Evolutionary conservation across 805 yeast species (phyloP).

Genomic region (Pichia eremophila): DNA sequence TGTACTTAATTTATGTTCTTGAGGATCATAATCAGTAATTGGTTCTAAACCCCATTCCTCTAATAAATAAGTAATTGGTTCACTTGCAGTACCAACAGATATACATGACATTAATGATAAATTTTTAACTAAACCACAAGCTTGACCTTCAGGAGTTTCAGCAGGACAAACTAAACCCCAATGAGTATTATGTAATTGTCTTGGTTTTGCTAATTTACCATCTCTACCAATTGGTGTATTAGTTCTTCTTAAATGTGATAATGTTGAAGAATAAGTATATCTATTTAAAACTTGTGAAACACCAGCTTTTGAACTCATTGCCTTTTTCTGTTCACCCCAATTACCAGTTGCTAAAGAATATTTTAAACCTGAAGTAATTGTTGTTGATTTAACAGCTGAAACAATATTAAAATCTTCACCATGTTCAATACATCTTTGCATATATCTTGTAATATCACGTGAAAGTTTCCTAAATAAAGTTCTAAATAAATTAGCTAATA

Average conservation of each 20-base stretch:
- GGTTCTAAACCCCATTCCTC: constrained; percentile 99
- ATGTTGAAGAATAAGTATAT: constrained; percentile 96
- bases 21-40: constrained; percentile 89
- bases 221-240: constrained; percentile 99
- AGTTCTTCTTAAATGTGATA: constrained; percentile 97
- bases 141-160: constrained; percentile 99
- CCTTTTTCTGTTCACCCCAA: constrained; percentile 99
- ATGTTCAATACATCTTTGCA: constrained; percentile 98
- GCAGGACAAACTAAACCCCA: constrained; percentile 99
- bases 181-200: constrained; percentile 98
- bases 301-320: constrained; percentile 98
- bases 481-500: constrained; percentile 91
- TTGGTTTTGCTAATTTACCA: constrained; percentile 97
- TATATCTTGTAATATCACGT: constrained; percentile 92
- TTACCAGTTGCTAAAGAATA: constrained; percentile 98
- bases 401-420: constrained; percentile 95
- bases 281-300: constrained; percentile 97
- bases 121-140: constrained; percentile 98
- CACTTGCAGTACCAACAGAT: constrained; percentile 96
- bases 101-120: constrained; percentile 94
- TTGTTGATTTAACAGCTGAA: constrained; percentile 92
- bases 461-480: constrained; percentile 88
- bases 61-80: constrained; percentile 82
- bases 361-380: constrained; percentile 94
- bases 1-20: constrained; percentile 82